Evolutionary conservation across 306 rosid species (phyloP), one percentile per base, ranked within the genome.

Genomic region (Vicia villosa): DNA sequence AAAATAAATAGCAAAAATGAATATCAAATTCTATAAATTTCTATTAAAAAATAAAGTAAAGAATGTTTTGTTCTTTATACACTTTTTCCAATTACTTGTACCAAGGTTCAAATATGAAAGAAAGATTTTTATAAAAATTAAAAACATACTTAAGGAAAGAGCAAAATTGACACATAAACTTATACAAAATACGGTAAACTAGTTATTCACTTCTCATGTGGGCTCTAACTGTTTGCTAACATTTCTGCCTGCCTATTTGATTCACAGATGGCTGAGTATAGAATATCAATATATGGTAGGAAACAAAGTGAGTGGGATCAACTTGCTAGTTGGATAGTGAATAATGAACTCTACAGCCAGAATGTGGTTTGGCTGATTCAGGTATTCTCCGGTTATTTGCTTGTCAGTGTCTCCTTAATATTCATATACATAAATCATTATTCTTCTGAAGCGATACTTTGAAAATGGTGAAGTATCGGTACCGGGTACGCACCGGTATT

Each of bases 251-350:
- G 8, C 52, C 21, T 50, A 30, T 63, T 64, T 68, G 61, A 57
- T 79, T 47, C 73, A 85, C 90, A 94, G 97, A 94, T 94, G 98
- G 98, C 98, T 64, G 98, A 94, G 32, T 94, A 94, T 79, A 84
- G 98, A 77, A 46, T 94, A 75, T 93, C 97, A 55, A 93, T 93
- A 77, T 93, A 94, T 73, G 98, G 97, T 66, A 84, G 98, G 85
- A 94, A 94, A 88, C 98, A 94, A 81, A 94, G 98, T 72, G 98
- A 93, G 82, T 93, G 98, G 98, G 98, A 93, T 78, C 97, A 93
- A 80, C 79, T 90, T 67, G 98, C 98, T 38, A 93, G 98, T 75
- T 93, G 98, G 98, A 93, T 93, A 81, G 96, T 93, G 70, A 93
- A 93, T 75, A 93, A 93, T 75, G 98, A 90, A 24, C 64, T 93